Percentiles rank a stretch among this genome's conserved stretches.
Evolutionary conservation across 441 rosid genomes (phyloP).

Genomic region (Populus trichocarpa): DNA sequence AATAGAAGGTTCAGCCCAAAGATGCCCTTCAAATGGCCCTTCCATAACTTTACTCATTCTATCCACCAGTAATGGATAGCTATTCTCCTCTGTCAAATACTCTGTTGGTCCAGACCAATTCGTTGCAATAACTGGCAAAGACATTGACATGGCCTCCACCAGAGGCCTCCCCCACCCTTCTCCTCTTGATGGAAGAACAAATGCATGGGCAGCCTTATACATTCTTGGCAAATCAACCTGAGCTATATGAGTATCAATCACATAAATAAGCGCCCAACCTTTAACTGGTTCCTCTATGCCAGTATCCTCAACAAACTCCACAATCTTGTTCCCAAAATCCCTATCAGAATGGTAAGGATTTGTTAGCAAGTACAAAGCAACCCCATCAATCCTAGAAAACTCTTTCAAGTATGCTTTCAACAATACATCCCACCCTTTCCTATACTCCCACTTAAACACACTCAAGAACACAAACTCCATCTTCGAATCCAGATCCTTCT

Average conservation of each 20-base stretch:
- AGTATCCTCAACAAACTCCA: constrained; percentile 49
- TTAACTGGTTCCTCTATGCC: constrained; percentile 31
- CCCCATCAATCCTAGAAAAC: constrained; percentile 52
- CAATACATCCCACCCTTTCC: constrained; percentile 93
- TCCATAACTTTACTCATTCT: constrained; percentile 59
- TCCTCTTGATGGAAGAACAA: constrained; percentile 80
- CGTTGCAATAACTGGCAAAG: constrained; percentile 73
- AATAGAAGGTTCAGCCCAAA: constrained; percentile 76
- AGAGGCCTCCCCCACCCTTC: constrained; percentile 91
- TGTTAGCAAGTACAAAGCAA: constrained; percentile 62
- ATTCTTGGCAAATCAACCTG: constrained; percentile 67
- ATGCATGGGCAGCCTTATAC: constrained; percentile 76
- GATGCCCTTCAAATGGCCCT: constrained; percentile 79
- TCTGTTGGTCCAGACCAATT: constrained; percentile 87
- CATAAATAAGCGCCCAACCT: constrained; percentile 55
- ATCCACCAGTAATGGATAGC: constrained; percentile 62
- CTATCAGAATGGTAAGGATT: constrained; percentile 69
- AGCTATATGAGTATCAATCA: constrained; percentile 64
- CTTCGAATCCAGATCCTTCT: not conserved
- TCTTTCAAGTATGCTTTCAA: constrained; percentile 69
- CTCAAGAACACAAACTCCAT: constrained; percentile 71
- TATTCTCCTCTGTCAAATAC: constrained; percentile 61
- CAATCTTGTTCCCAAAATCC: constrained; percentile 65
- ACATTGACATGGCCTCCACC: constrained; percentile 93
- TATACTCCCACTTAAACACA: constrained; percentile 82